These are phyloP conservation scores for Aspergillus coremiiformis DNA, from an alignment of 495 filamentous ascomycete species.

Conservation along the genomic window DNA sequence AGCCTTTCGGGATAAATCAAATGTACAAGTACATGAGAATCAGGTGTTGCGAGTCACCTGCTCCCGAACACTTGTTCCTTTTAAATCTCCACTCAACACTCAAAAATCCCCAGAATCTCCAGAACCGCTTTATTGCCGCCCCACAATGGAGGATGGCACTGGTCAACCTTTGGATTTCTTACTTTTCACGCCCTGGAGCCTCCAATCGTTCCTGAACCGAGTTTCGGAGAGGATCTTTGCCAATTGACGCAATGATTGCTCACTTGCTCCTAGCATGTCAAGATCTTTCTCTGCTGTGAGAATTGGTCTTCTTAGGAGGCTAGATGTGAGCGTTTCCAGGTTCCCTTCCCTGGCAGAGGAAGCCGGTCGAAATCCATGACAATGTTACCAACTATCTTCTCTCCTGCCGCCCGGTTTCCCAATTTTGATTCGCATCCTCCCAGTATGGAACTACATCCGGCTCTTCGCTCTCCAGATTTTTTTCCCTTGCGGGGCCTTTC, in stretches of 20 bases:
- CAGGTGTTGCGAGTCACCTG: not conserved
- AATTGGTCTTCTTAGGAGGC: not conserved
- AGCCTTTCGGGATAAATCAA: too few species aligned
- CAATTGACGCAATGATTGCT: not conserved
- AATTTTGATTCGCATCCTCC: not conserved
- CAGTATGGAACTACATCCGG: not conserved
- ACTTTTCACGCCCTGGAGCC: not conserved
- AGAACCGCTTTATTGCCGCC: not conserved
- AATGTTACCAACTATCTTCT: too few species aligned
- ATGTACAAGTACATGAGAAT: too few species aligned
- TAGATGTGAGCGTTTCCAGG: not conserved
- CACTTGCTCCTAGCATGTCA: too few species aligned
- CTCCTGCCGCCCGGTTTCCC: constrained; percentile 1
- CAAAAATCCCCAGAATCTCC: not conserved
- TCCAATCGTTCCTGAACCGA: not conserved
- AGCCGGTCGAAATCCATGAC: not conserved
- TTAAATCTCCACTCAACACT: not conserved
- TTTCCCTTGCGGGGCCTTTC: not conserved
- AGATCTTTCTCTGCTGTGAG: not conserved
- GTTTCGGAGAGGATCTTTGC: not conserved
- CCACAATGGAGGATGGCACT: not conserved
- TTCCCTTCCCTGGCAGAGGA: not conserved
- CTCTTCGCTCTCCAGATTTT: constrained; percentile 2
- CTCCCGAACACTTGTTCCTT: not conserved
- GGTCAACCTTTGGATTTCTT: not conserved